phyloP scores from a whole-genome alignment of 2,329 filamentous ascomycete species.

The Chrysosporium keratinophilum region DNA sequence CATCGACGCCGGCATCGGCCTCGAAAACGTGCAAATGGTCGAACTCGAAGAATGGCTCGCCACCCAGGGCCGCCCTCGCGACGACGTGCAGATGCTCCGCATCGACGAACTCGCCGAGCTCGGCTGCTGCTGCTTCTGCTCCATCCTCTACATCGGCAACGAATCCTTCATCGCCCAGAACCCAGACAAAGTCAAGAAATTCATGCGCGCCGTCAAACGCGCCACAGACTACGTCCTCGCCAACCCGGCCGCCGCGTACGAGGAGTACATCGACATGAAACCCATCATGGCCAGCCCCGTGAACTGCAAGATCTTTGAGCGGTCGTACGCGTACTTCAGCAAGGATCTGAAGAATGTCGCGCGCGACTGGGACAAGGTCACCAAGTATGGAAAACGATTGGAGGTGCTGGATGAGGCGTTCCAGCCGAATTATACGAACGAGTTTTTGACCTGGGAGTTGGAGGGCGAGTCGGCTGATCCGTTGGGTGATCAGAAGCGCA shows the following conservation, averaged over 20 bases:
- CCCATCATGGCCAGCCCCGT: slow-evolving; percentile 56
- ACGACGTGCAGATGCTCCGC: slow-evolving; percentile 67
- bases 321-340: slow-evolving; percentile 66
- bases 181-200: slow-evolving; percentile 55
- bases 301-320: slow-evolving; percentile 71
- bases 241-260: slow-evolving; percentile 53
- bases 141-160: slow-evolving; percentile 71
- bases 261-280: slow-evolving; percentile 62
- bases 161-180: slow-evolving; percentile 57
- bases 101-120: slow-evolving; percentile 71
- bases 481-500: slow-evolving; percentile 62
- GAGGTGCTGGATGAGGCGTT: slow-evolving; percentile 56
- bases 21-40: slow-evolving; percentile 77
- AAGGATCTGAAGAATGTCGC: slow-evolving; percentile 62
- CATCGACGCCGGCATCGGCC: slow-evolving; percentile 65
- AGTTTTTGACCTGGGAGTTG: slow-evolving; percentile 56
- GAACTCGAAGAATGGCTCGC: slow-evolving; percentile 68
- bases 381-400: slow-evolving; percentile 62
- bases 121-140: slow-evolving; percentile 76
- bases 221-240: slow-evolving; percentile 63
- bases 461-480: slow-evolving; percentile 57
- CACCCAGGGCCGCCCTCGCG: slow-evolving; percentile 49
- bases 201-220: slow-evolving; percentile 62
- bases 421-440: slow-evolving; percentile 63
- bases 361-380: slow-evolving; percentile 69